phyloP scores from a whole-genome alignment of 1,139 yeast genomes.

The Yamadazyma songkhlaensis region DNA sequence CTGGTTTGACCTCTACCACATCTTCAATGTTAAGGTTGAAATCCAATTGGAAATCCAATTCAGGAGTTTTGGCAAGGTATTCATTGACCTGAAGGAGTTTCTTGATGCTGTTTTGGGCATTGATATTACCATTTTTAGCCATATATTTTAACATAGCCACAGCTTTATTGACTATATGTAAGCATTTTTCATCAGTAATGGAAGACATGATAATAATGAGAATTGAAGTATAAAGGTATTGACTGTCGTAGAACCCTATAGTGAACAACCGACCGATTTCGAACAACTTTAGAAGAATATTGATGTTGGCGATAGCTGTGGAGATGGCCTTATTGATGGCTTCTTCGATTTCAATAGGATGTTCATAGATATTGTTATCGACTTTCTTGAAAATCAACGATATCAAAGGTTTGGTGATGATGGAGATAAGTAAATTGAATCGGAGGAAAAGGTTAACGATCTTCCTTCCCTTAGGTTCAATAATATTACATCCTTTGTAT shows the following conservation, averaged over 20 bases:
- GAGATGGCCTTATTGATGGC: slow-evolving; percentile 39
- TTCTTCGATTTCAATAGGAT: slow-evolving; percentile 26
- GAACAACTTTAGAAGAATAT: slow-evolving; percentile 34
- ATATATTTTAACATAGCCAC: slow-evolving; percentile 34
- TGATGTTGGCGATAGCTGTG: slow-evolving; percentile 40
- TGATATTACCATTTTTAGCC: slow-evolving; percentile 42
- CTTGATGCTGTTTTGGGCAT: slow-evolving; percentile 31
- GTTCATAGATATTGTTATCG: slow-evolving; percentile 22
- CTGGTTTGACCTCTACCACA: slow-evolving; percentile 4
- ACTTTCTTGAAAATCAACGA: slow-evolving; percentile 38
- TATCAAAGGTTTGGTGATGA: slow-evolving; percentile 45
- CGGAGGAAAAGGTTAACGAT: slow-evolving; percentile 43
- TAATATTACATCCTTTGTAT: slow-evolving; percentile 20
- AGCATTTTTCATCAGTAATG: slow-evolving; percentile 25
- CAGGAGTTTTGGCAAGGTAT: slow-evolving; percentile 18
- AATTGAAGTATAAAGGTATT: slow-evolving; percentile 46
- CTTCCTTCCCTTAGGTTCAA: slow-evolving; percentile 23
- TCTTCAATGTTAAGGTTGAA: slow-evolving; percentile 16
- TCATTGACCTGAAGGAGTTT: slow-evolving; percentile 21
- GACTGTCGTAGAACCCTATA: slow-evolving; percentile 54
- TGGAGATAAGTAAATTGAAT: slow-evolving; percentile 45
- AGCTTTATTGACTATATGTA: slow-evolving; percentile 29
- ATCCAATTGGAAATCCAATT: slow-evolving; percentile 18
- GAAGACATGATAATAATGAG: slow-evolving; percentile 39
- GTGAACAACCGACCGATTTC: slow-evolving; percentile 35